Evolutionary conservation across 495 filamentous ascomycete genomes (phyloP), one percentile per base, ranked within the genome.

Genomic region (Corynascus novoguineensis): DNA sequence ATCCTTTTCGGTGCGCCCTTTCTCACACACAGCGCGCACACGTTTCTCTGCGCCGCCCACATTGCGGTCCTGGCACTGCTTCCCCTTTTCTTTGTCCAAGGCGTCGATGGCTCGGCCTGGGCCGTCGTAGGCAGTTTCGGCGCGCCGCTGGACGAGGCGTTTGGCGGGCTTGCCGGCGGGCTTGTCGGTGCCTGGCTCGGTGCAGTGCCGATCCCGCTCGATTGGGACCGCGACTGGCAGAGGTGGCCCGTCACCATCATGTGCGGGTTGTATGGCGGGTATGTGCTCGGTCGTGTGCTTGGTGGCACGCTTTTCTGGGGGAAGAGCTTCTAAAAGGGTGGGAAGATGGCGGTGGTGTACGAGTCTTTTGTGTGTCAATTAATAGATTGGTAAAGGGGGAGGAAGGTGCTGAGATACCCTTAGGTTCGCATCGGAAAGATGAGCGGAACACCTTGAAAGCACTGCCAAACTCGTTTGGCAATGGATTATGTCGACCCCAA

Each of bases 151-250:
- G 87, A 89, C 59, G 86, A 87, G 71, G 75, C 78, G 0, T 82
- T 78, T 75, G 90, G 88, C 60, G 91, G 76, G 56, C 78, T 75
- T 61, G 69, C 81, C 10, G 87, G 87, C 15, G 78, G 75, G 11
- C 63, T 84, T n/a, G 49, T 83, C 4, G 87, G 87, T 5, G 83
- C 81, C 37, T 90, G 87, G 87, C 58, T 87, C n/a, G 87, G 87
- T 4, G 87, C 87, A 11, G 84, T 97, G 32, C 95, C 95, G 1
- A 97, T 98, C 67, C 95, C 93, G 19, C 74, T 98, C 59, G 93
- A 97, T 69, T 97, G 92, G 90, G 89, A 77, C 64, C 84, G 93
- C 21, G 91, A 95, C 60, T 98, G 93, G 93, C 93, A 98, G 79
- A 89, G 87, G 68, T 98, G 90, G 85, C 93, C 93, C 3, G 87